phyloP scores from a whole-genome alignment of 345 rosid species.

The sweet orange (Citrus sinensis) region DVS_A1.0 CM039162.1:16414501-16415000 shows the following conservation, averaged over 20 bases:
- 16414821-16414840: not conserved
- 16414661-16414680: slow-evolving; percentile 20
- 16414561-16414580: not conserved
- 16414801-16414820: slow-evolving; percentile 46
- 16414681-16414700: slow-evolving; percentile 65
- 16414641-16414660: not conserved
- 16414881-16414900: not conserved
- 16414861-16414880: not conserved
- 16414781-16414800: slow-evolving; percentile 74
- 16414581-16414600: not conserved
- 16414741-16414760: slow-evolving; percentile 60
- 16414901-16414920: slow-evolving; percentile 45
- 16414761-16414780: slow-evolving; percentile 48
- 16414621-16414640: not conserved
- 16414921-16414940: slow-evolving; percentile 63
- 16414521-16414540: slow-evolving; percentile 99
- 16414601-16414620: not conserved
- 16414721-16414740: slow-evolving; percentile 42
- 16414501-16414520: slow-evolving; percentile 97
- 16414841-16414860: slow-evolving; percentile 2
- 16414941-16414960: slow-evolving; percentile 70
- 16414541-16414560: slow-evolving; percentile 38
- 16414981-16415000: slow-evolving; percentile 81
- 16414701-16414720: slow-evolving; percentile 44
- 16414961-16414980: slow-evolving; percentile 88